Conservation (phyloP, 306 rosid genomes). For the Rubus parviflorus region DNA sequence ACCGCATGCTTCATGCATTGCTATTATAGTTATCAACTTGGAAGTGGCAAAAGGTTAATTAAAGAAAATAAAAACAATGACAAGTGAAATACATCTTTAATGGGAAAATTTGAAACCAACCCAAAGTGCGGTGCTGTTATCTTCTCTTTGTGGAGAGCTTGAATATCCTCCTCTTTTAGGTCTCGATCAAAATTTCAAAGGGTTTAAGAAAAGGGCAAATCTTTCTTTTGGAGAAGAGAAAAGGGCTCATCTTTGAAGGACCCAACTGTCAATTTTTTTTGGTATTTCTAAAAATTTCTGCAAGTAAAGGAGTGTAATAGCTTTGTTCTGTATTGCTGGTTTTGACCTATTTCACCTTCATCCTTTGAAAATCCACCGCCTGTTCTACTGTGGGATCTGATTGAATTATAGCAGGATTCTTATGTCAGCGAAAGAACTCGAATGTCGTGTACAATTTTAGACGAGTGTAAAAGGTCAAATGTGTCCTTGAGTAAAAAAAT, state of each 20-base stretch:
- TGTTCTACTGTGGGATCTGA: neutral
- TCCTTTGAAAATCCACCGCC: neutral
- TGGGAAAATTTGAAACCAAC: neutral
- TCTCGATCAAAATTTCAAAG: neutral
- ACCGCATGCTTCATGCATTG: slow-evolving; percentile 6
- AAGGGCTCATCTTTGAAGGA: neutral
- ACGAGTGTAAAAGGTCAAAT: neutral
- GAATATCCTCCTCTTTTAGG: neutral
- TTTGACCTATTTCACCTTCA: neutral
- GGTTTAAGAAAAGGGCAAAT: neutral
- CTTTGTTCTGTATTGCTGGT: neutral
- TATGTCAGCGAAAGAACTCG: neutral
- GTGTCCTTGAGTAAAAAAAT: too few relatives aligned
- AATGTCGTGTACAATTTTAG: neutral
- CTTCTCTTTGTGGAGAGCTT: neutral
- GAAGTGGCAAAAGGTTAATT: neutral
- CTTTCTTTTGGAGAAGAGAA: neutral
- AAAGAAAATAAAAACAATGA: neutral
- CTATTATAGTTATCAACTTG: neutral
- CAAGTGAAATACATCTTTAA: neutral
- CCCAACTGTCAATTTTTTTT: neutral
- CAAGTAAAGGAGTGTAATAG: neutral
- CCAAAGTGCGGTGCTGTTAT: neutral
- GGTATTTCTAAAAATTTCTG: neutral
- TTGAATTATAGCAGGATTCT: neutral